Evolutionary conservation across 2,329 filamentous ascomycete genomes (phyloP), one percentile per base, ranked within the genome.

Genomic region (Cadophora sp.): DNA sequence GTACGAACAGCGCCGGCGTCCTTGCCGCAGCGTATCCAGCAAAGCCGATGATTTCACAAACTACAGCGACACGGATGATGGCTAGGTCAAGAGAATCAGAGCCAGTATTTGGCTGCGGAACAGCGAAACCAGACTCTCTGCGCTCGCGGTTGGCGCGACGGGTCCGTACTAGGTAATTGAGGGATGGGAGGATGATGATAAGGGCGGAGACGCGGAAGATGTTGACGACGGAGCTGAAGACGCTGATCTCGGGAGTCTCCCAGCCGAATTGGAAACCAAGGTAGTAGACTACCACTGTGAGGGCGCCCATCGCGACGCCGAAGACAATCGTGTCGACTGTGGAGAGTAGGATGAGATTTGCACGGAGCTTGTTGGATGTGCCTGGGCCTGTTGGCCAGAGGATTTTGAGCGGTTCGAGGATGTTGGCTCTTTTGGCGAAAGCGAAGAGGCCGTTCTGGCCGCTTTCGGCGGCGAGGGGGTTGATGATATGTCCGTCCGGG

Each of bases 241-340:
- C 84, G 55, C 92, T 93, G 14, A 91, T 91, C 78, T 97, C 91
- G 66, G 93, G 85, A 48, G 90, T 94, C 59, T 88, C 87, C 96
- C 96, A 98, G 64, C 86, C 84, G 77, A 97, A 98, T 73, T 89
- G 86, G 75, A 87, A 91, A 72, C 92, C 90, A 27, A 89, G 89
- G 80, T 98, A 99, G 65, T 97, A 87, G 65, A 98, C 85, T 24
- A 96, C 84, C 43, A 97, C 89, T n/a, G 90, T 88, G 69, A 93
- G 89, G 0, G 89, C 87, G 59, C 94, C 93, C 85, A 97, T 92
- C 8, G 91, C 89, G 0, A 94, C 87, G 26, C 93, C 91, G 69
- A 97, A 91, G 72, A 97, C 87, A 71, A 93, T 88, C 29, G 91
- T 92, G 77, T 98, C 96, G 65, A 94, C 89, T 6, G 89, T 83